Evolutionary conservation across 495 filamentous ascomycete species (phyloP).

Genomic region (Penicillium maclennaniae): DNA sequence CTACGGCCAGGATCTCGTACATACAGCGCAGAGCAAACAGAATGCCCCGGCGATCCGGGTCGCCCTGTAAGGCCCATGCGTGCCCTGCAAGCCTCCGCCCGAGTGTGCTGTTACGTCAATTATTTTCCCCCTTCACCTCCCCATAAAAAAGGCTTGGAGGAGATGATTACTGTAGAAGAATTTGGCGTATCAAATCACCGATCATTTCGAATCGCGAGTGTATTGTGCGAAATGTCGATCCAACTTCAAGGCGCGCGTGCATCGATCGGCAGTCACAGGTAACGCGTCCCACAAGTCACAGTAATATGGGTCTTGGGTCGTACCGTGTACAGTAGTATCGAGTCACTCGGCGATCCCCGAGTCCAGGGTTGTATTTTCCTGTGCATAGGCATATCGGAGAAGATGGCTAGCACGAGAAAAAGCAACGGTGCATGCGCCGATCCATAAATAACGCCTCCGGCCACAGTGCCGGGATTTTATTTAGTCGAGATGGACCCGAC

Average conservation of each 20-base stretch:
- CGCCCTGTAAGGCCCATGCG: not conserved
- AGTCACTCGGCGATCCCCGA: slow-evolving; percentile 16
- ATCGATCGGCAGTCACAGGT: not conserved
- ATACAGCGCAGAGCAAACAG: slow-evolving; percentile 9
- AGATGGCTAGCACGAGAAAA: not conserved
- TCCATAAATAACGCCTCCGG: slow-evolving; percentile 11
- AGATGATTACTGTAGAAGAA: too few species aligned
- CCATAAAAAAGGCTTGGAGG: too few species aligned
- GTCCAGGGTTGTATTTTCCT: not conserved
- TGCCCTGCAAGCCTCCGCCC: not conserved
- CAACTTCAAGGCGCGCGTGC: not conserved
- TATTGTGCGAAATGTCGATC: slow-evolving; percentile 1
- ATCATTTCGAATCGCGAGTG: not conserved
- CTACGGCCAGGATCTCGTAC: slow-evolving; percentile 2
- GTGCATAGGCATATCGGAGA: not conserved
- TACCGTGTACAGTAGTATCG: not conserved
- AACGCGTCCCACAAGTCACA: not conserved
- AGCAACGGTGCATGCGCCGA: not conserved
- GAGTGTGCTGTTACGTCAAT: not conserved
- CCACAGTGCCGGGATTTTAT: slow-evolving; percentile 22
- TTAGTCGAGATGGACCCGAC: slow-evolving; percentile 21
- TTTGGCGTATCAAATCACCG: not conserved
- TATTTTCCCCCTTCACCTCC: too few species aligned
- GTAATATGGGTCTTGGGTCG: not conserved
- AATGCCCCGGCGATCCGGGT: slow-evolving; percentile 12